Percentiles rank a stretch among this genome's conserved stretches.
phyloP scores from a whole-genome alignment of 345 rosid genomes.

The Hypericum androsaemum region DNA sequence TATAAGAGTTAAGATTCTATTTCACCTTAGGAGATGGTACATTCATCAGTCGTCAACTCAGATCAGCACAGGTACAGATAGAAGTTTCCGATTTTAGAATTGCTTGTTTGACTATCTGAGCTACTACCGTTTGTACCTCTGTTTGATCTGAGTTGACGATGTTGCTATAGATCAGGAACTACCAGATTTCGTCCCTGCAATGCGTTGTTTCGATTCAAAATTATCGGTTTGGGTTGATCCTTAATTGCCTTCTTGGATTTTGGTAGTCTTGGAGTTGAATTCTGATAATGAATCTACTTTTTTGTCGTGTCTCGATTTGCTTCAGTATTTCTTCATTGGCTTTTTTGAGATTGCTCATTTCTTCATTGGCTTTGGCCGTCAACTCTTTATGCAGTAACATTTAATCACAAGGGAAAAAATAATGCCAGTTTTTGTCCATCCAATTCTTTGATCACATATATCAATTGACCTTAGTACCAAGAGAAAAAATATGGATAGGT shows the following conservation, averaged over 20 bases:
- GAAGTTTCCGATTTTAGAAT: too few species aligned
- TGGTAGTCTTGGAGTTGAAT: constrained; percentile 16
- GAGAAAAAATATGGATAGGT: too few species aligned
- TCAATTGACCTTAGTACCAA: too few species aligned
- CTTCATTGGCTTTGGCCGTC: constrained; percentile 7
- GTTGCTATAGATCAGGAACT: constrained; percentile 8
- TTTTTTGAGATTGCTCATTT: constrained; percentile 6
- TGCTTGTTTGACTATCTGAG: constrained; percentile 13
- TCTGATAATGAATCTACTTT: constrained; percentile 22
- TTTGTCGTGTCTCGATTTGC: constrained; percentile 26
- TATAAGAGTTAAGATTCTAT: too few species aligned
- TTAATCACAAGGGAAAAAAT: too few species aligned
- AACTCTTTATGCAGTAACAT: constrained; percentile 15
- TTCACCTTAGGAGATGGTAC: too few species aligned
- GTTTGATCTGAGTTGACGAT: too few species aligned
- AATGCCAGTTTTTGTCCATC: too few species aligned
- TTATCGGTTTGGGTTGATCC: background rate
- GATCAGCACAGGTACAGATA: too few species aligned
- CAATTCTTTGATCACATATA: too few species aligned
- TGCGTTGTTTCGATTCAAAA: constrained; percentile 6
- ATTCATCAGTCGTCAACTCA: too few species aligned
- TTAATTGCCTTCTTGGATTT: constrained; percentile 6
- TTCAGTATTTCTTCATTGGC: constrained; percentile 16
- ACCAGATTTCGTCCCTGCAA: background rate
- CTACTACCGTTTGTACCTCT: constrained; percentile 15